Percentiles rank a stretch among this genome's conserved stretches.
These are phyloP conservation scores for Ogataea dorogensis DNA, from an alignment of 805 yeast species.

Conservation along the genomic window DNA sequence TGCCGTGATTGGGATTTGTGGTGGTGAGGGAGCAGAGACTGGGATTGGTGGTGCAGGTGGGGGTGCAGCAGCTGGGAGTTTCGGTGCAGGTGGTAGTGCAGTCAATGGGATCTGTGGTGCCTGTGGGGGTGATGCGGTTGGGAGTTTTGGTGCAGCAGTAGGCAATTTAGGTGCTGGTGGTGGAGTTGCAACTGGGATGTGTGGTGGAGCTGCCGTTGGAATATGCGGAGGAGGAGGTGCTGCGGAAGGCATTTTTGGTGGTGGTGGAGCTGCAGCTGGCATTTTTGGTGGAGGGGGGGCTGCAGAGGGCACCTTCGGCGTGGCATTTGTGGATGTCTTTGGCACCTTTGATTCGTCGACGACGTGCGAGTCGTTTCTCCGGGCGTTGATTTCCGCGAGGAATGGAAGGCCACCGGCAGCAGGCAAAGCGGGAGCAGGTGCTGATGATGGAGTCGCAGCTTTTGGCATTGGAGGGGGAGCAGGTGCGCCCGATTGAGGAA, in stretches of 20 bases:
- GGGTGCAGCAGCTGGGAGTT: too few relatives aligned
- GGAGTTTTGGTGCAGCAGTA: too few relatives aligned
- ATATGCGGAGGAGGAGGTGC: constrained; percentile 22
- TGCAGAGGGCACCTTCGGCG: not conserved
- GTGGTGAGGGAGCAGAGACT: too few relatives aligned
- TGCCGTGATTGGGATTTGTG: too few relatives aligned
- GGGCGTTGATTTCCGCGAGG: constrained; percentile 55
- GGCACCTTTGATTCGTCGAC: too few relatives aligned
- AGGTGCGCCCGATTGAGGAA: constrained; percentile 3
- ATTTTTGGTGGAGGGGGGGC: constrained; percentile 7
- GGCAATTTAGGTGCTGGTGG: too few relatives aligned
- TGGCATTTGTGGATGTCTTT: constrained; percentile 14
- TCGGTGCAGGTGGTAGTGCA: too few relatives aligned
- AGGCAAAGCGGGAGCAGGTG: constrained; percentile 22
- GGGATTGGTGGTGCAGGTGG: too few relatives aligned
- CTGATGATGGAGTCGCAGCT: constrained; percentile 16
- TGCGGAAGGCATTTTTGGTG: constrained; percentile 21
- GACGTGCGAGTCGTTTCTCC: constrained; percentile 49
- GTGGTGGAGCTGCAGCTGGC: constrained; percentile 23
- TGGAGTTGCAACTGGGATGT: too few relatives aligned
- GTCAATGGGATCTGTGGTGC: too few relatives aligned
- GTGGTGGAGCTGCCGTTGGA: constrained; percentile 2
- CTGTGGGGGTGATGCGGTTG: too few relatives aligned
- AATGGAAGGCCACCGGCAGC: constrained; percentile 51
- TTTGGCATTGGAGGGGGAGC: constrained; percentile 4